Base-by-base conservation (phyloP, 352 stramenopile genomes). In the Blastocystis sp. region DNA sequence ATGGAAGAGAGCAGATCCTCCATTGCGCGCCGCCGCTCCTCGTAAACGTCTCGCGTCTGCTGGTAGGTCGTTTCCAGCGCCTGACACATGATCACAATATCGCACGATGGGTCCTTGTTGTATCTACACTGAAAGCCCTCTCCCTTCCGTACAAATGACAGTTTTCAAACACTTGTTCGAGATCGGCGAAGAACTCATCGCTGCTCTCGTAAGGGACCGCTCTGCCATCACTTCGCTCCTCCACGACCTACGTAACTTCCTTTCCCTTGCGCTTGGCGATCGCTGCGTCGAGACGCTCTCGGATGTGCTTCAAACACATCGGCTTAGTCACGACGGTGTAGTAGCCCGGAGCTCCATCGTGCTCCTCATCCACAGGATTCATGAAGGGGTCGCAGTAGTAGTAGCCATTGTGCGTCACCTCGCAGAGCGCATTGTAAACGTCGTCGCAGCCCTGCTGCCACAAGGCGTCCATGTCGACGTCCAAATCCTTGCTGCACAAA, bases 251-350 rank as follows among this genome's bases (percentile, higher is more conserved):
- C 49, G 11, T 16, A 51, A 87, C 9, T 14, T 81, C 48, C 14
- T 81, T 29, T 40, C 51, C 27, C 29, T 54, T 54, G 4, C 6
- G 24, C 21, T 27, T 16, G 11, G 8, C 14, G 11, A 63, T 29
- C 24, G 69, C 29, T 16, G 24, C 42, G 36, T 56, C 51, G 18
- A 88, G 79, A n/a, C 61, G 29, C 38, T 84, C 27, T 27, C 56
- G 73, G 46, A 88, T 87, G 24, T 64, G 75, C 16, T 46, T 73
- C 44, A 88, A 53, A 51, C 84, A 79, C 87, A 88, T 87, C n/a
- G 79, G 87, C 14, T 76, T 44, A 16, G 77, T 61, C 29, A 88
- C 75, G 18, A 88, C 61, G 8, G 78, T 42, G 36, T 88, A 84
- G 54, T 88, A 88, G 18, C 72, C 57, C 42, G 87, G 87, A 34